phyloP scores from a whole-genome alignment of 768 basidiomycete species.

The Kwoniella europaea region DNA sequence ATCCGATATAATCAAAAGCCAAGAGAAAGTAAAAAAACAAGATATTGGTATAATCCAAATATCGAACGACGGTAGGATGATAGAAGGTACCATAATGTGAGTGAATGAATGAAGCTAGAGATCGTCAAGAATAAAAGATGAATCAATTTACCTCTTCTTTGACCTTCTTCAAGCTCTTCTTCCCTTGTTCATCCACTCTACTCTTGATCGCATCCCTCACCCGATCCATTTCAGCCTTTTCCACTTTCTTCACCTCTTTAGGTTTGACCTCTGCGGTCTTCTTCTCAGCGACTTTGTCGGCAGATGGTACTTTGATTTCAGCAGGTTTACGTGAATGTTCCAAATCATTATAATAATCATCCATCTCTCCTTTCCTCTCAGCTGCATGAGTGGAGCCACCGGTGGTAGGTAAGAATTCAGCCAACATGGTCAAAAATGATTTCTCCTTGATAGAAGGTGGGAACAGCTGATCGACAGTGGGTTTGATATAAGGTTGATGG shows the following conservation, averaged over 20 bases:
- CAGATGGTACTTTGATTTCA: conserved; percentile 27
- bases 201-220: conserved; percentile 31
- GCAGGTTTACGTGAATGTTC: conserved; percentile 32
- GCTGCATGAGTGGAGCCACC: conserved; percentile 29
- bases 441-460: conserved; percentile 31
- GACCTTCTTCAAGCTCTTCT: conserved; percentile 34
- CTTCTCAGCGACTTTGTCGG: conserved; percentile 22
- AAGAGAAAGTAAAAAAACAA: too few species aligned
- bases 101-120: neutral
- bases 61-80: neutral
- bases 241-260: conserved; percentile 23
- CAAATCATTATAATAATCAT: conserved; percentile 37
- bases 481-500: conserved; percentile 45
- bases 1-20: too few species aligned
- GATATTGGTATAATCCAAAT: too few species aligned
- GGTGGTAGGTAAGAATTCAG: conserved; percentile 43
- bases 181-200: conserved; percentile 35
- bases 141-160: conserved; percentile 37
- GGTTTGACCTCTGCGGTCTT: conserved; percentile 13
- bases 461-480: conserved; percentile 33
- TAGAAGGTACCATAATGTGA: neutral
- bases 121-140: neutral
- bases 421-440: conserved; percentile 46
- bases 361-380: conserved; percentile 37
- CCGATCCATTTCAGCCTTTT: conserved; percentile 27